Conservation (phyloP, 108 stramenopile genomes). For the Nitzschia putrida region DNA sequence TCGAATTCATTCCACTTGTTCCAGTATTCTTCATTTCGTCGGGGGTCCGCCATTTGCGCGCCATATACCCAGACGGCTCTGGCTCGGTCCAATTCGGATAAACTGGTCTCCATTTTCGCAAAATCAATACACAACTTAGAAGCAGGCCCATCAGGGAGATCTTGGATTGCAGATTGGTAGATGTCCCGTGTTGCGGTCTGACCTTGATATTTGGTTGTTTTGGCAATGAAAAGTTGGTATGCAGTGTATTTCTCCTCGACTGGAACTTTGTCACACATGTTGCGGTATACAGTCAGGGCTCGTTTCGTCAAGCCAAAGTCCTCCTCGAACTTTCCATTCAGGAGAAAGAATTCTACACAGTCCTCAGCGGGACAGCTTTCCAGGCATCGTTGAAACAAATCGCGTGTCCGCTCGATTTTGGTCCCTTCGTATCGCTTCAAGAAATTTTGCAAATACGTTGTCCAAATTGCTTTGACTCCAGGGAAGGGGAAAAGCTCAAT, state of each 20-base stretch:
- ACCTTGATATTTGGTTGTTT: constrained; percentile 88
- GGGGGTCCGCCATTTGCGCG: constrained; percentile 94
- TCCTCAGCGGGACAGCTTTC: constrained; percentile 85
- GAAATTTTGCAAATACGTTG: constrained; percentile 85
- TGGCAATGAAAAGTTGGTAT: constrained; percentile 88
- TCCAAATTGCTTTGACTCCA: constrained; percentile 87
- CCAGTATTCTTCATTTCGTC: constrained; percentile 89
- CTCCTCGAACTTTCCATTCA: constrained; percentile 96
- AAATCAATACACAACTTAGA: constrained; percentile 90
- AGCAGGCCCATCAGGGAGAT: constrained; percentile 75
- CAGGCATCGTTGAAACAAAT: constrained; percentile 93
- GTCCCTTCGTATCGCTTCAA: constrained; percentile 89
- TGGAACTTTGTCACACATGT: constrained; percentile 87
- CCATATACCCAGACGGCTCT: constrained; percentile 88
- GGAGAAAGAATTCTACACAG: constrained; percentile 83
- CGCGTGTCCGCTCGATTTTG: constrained; percentile 92
- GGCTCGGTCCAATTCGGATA: constrained; percentile 96
- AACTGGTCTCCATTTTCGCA: constrained; percentile 88
- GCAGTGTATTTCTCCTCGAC: constrained; percentile 79
- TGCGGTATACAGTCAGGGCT: constrained; percentile 86
- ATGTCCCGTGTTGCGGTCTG: constrained; percentile 87
- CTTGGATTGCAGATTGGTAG: constrained; percentile 91
- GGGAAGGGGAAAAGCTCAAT: constrained; percentile 92
- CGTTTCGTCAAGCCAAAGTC: constrained; percentile 90
- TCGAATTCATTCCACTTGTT: constrained; percentile 97